Conservation (phyloP, 805 yeast genomes). For the Maudiozyma turicensis region DNA sequence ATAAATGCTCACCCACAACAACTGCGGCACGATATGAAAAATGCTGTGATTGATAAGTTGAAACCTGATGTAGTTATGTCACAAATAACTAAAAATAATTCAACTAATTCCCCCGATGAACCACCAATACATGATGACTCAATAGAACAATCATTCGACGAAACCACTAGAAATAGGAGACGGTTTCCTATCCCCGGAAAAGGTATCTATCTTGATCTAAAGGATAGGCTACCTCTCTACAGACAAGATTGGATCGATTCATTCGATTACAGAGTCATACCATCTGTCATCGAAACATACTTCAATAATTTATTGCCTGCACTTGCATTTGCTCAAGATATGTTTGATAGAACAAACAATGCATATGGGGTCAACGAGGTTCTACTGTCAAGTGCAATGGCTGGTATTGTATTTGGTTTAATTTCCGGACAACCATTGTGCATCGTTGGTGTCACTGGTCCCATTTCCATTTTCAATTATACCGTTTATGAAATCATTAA, state of each 20-base stretch:
- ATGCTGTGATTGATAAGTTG: too few relatives aligned
- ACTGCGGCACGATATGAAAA: too few relatives aligned
- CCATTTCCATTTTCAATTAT: conserved; percentile 83
- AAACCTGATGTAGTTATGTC: too few relatives aligned
- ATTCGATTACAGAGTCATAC: conserved; percentile 75
- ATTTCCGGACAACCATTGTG: conserved; percentile 87
- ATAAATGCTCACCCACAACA: too few relatives aligned
- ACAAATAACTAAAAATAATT: too few relatives aligned
- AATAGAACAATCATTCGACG: background rate
- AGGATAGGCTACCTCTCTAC: conserved; percentile 50
- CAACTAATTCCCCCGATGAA: too few relatives aligned
- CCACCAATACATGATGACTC: background rate
- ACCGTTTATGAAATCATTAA: conserved; percentile 46
- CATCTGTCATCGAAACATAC: conserved; percentile 71
- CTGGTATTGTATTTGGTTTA: conserved; percentile 80
- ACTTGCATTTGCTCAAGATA: conserved; percentile 90
- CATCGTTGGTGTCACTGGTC: conserved; percentile 96
- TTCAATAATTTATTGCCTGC: conserved; percentile 91
- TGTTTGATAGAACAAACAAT: conserved; percentile 84
- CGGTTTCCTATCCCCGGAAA: conserved; percentile 19
- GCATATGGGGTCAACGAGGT: conserved; percentile 91
- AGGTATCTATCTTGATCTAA: conserved; percentile 31
- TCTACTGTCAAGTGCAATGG: conserved; percentile 72
- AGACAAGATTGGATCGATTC: conserved; percentile 76
- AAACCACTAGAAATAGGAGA: background rate